Percentiles rank a stretch among this genome's conserved stretches.
These are phyloP conservation scores for Rhododendron williamsianum DNA, from an alignment of 148 eudicot species.

Conservation along the genomic window DNA sequence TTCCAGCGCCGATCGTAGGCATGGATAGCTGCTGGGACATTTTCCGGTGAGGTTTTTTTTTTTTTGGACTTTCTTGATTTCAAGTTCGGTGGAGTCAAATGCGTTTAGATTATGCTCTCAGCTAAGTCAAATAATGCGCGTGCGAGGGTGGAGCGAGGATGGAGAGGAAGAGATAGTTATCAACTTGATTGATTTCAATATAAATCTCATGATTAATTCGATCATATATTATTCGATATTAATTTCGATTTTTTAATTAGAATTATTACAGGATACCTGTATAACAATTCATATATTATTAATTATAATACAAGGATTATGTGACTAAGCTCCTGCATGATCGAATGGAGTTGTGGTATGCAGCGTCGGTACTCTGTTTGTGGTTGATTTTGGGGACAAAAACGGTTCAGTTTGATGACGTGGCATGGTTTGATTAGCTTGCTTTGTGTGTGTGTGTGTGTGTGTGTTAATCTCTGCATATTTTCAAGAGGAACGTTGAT, in stretches of 20 bases:
- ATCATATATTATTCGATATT: too few relatives aligned
- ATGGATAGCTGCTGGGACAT: conserved; percentile 90
- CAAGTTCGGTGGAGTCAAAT: not conserved
- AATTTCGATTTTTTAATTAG: too few relatives aligned
- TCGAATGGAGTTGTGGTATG: not conserved
- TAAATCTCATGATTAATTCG: too few relatives aligned
- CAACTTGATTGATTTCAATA: too few relatives aligned
- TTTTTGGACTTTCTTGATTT: not conserved
- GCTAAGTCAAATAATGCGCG: not conserved
- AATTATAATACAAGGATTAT: too few relatives aligned
- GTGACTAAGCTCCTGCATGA: not conserved
- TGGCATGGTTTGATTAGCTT: not conserved
- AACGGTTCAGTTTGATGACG: not conserved
- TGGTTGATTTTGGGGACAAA: not conserved
- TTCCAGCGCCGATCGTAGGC: conserved; percentile 53
- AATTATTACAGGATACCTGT: too few relatives aligned
- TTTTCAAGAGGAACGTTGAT: not conserved
- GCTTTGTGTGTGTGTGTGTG: not conserved
- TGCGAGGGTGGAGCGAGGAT: not conserved
- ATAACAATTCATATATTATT: too few relatives aligned
- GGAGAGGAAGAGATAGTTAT: not conserved
- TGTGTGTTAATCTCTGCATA: not conserved
- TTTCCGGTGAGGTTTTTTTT: conserved; percentile 45
- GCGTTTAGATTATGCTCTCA: not conserved
- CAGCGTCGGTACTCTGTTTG: not conserved